These are phyloP conservation scores for Geranomyces michiganensis DNA, from an alignment of 192 early-diverging fungal genomes.

Conservation along the genomic window DNA sequence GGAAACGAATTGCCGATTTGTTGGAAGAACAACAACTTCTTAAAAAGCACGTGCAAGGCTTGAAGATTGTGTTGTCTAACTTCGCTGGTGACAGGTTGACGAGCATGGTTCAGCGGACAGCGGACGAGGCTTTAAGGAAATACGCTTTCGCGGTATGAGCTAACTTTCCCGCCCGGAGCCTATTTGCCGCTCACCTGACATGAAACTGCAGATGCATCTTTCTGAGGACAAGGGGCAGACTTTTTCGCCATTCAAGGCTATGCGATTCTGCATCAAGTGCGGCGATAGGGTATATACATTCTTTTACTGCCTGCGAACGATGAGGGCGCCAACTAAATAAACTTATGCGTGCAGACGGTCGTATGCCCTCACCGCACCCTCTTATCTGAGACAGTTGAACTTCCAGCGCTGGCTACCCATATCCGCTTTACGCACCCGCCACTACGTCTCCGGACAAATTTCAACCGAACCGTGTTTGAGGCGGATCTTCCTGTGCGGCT, in stretches of 20 bases:
- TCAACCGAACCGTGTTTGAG: slow-evolving; percentile 28
- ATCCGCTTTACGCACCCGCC: slow-evolving; percentile 42
- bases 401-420: slow-evolving; percentile 38
- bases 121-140: slow-evolving; percentile 40
- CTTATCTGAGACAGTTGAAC: slow-evolving; percentile 14
- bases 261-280: slow-evolving; percentile 49
- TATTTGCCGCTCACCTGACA: background rate
- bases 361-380: slow-evolving; percentile 50
- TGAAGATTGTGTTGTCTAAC: slow-evolving; percentile 27
- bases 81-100: slow-evolving; percentile 31
- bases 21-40: slow-evolving; percentile 47
- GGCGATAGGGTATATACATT: slow-evolving; percentile 41
- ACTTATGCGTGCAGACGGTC: slow-evolving; percentile 31
- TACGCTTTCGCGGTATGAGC: slow-evolving; percentile 40
- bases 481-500: slow-evolving; percentile 9
- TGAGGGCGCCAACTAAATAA: background rate
- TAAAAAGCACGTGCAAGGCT: slow-evolving; percentile 35
- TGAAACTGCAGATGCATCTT: slow-evolving; percentile 35
- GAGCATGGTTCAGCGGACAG: slow-evolving; percentile 31
- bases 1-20: slow-evolving; percentile 39
- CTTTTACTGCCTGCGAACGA: too few species aligned
- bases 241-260: slow-evolving; percentile 31
- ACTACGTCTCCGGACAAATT: slow-evolving; percentile 39
- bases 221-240: slow-evolving; percentile 46
- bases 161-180: too few species aligned